Percentiles rank a stretch among this genome's conserved stretches.
phyloP scores from a whole-genome alignment of 106 monocot genomes.

The Vanilla planifolia region DNA sequence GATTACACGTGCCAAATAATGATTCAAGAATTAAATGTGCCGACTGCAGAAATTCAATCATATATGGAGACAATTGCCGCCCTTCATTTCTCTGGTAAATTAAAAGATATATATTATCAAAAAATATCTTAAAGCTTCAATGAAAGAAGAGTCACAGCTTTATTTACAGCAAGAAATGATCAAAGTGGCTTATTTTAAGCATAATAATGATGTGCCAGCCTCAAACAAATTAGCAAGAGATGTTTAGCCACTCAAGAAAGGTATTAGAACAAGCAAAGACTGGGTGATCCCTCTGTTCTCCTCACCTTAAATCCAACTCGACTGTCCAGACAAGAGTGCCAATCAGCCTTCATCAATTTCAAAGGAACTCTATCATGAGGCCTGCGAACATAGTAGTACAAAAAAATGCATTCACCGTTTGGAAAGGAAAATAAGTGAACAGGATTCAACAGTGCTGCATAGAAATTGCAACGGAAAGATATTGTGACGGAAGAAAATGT shows the following conservation, averaged over 20 bases:
- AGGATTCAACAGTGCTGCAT: neutral
- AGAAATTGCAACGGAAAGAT: neutral
- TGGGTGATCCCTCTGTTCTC: neutral
- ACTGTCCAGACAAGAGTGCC: conserved; percentile 68
- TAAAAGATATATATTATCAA: too few relatives aligned
- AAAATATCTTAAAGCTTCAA: too few relatives aligned
- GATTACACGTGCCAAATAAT: neutral
- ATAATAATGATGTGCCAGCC: neutral
- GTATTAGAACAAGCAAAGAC: neutral
- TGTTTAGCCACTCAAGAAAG: neutral
- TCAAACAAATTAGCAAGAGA: neutral
- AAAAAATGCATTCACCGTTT: neutral
- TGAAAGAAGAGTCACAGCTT: too few relatives aligned
- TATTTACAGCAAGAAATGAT: too few relatives aligned
- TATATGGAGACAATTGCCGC: too few relatives aligned
- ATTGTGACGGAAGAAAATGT: neutral
- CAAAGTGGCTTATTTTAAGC: neutral
- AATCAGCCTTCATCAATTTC: conserved; percentile 71
- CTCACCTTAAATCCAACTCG: conserved; percentile 75
- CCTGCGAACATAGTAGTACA: conserved; percentile 16
- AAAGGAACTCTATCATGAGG: conserved; percentile 73
- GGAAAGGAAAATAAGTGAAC: neutral
- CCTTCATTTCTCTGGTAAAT: too few relatives aligned
- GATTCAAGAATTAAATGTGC: neutral
- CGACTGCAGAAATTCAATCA: neutral